Evolutionary conservation across 352 stramenopile species (phyloP).

Genomic region (Phytophthora niederhauseri): DNA sequence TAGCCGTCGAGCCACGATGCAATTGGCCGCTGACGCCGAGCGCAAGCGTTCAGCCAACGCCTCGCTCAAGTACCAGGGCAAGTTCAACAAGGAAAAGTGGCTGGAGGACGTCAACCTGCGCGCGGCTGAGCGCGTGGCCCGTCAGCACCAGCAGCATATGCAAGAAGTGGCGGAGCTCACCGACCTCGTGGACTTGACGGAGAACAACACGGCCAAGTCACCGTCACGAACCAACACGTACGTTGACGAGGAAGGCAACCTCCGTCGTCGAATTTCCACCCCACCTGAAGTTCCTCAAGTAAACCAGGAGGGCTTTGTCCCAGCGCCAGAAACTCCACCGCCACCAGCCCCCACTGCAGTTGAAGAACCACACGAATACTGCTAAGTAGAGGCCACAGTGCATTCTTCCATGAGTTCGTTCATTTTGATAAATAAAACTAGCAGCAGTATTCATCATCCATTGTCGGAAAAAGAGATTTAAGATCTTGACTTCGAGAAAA

Average conservation of each 20-base stretch:
- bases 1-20: background rate
- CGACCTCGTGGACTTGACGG: constrained; percentile 40
- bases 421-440: background rate
- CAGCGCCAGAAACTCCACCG: constrained; percentile 8
- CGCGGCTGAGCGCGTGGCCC: constrained; percentile 33
- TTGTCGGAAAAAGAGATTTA: background rate
- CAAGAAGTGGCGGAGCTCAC: constrained; percentile 7
- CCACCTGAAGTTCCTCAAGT: background rate
- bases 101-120: constrained; percentile 43
- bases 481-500: background rate
- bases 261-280: constrained; percentile 38
- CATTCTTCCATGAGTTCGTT: background rate
- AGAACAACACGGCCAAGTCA: constrained; percentile 39
- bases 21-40: constrained; percentile 17
- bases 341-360: constrained; percentile 5
- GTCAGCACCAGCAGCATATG: constrained; percentile 41
- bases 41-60: constrained; percentile 37
- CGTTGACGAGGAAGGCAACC: constrained; percentile 56
- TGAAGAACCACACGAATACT: constrained; percentile 13
- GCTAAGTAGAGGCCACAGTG: background rate
- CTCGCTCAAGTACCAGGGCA: constrained; percentile 37
- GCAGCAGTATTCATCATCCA: background rate
- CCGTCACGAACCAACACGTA: constrained; percentile 50
- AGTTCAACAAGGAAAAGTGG: constrained; percentile 36
- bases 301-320: constrained; percentile 4